Percentiles rank a stretch among this genome's conserved stretches.
Conservation (phyloP, 2,329 filamentous ascomycete species). For the Ophiostoma triangulosporum region DNA sequence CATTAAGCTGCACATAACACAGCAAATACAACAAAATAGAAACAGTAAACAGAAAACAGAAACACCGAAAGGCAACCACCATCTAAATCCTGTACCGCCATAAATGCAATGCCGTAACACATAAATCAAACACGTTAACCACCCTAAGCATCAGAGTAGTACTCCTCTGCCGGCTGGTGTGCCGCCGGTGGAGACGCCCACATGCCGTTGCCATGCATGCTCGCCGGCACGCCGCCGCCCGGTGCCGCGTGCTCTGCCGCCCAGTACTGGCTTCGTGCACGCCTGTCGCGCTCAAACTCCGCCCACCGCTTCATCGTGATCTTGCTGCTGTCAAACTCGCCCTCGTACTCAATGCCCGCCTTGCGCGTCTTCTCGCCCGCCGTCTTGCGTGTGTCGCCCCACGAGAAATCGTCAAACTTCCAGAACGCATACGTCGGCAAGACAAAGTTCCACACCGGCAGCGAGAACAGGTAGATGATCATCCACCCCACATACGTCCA, state of each 20-base stretch:
- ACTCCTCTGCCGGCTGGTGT: slow-evolving; percentile 38
- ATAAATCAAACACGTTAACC: neutral
- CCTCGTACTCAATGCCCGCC: slow-evolving; percentile 73
- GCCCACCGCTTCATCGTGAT: slow-evolving; percentile 99
- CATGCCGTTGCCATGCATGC: slow-evolving; percentile 14
- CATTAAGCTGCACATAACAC: neutral
- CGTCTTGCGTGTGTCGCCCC: slow-evolving; percentile 96
- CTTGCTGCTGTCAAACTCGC: slow-evolving; percentile 95
- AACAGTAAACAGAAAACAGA: neutral
- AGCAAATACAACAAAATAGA: neutral
- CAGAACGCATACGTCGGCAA: slow-evolving; percentile 91
- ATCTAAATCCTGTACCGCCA: neutral
- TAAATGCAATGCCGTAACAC: neutral
- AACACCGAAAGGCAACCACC: neutral
- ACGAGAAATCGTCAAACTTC: slow-evolving; percentile 99
- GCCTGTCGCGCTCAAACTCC: slow-evolving; percentile 70
- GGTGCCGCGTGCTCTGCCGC: slow-evolving; percentile 38
- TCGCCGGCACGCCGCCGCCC: slow-evolving; percentile 18
- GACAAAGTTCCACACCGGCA: slow-evolving; percentile 96
- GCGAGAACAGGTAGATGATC: slow-evolving; percentile 83
- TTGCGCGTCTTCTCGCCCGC: slow-evolving; percentile 82
- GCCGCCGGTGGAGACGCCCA: slow-evolving; percentile 27
- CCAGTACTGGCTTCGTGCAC: slow-evolving; percentile 37
- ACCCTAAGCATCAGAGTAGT: slow-evolving; percentile 37
- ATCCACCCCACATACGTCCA: slow-evolving; percentile 93